Conservation (phyloP, 805 yeast genomes). For the Candida sakaeoensis region DNA sequence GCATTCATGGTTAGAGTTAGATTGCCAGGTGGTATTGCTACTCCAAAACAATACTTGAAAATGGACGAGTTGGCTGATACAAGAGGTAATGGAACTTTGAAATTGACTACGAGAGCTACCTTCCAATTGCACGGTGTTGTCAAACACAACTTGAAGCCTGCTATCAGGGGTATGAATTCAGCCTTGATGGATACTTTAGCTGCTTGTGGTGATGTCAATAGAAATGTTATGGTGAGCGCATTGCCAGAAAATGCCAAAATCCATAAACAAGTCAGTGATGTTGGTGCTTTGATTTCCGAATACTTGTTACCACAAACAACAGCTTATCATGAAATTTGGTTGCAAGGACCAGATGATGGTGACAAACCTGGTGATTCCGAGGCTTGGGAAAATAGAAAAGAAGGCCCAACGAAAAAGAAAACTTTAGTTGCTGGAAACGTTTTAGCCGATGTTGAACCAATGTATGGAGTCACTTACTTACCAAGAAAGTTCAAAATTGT, state of each 20-base stretch:
- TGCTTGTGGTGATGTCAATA: conserved; percentile 97
- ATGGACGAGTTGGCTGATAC: conserved; percentile 77
- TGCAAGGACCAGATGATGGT: conserved; percentile 74
- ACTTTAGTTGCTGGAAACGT: conserved; percentile 84
- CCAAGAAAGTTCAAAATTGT: conserved; percentile 96
- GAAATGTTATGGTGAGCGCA: conserved; percentile 94
- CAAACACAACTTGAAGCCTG: conserved; percentile 82
- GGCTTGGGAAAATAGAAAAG: conserved; percentile 60
- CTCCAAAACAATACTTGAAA: conserved; percentile 84
- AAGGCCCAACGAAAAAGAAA: conserved; percentile 78
- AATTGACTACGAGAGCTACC: conserved; percentile 94
- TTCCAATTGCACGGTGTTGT: conserved; percentile 94
- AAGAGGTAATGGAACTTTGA: conserved; percentile 90
- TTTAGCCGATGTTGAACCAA: conserved; percentile 77
- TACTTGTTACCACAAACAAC: conserved; percentile 86
- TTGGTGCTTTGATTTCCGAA: conserved; percentile 69
- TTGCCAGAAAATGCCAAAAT: conserved; percentile 79
- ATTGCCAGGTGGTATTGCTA: conserved; percentile 87
- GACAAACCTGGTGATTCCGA: conserved; percentile 67
- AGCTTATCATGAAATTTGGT: conserved; percentile 96
- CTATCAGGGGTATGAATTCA: conserved; percentile 90
- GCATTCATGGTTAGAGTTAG: conserved; percentile 97
- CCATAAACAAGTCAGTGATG: conserved; percentile 67
- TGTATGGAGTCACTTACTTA: conserved; percentile 80
- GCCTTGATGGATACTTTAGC: conserved; percentile 91